These are phyloP conservation scores for Lecanicillium sp. DNA, from an alignment of 2,329 filamentous ascomycete species.

Conservation along the genomic window DNA sequence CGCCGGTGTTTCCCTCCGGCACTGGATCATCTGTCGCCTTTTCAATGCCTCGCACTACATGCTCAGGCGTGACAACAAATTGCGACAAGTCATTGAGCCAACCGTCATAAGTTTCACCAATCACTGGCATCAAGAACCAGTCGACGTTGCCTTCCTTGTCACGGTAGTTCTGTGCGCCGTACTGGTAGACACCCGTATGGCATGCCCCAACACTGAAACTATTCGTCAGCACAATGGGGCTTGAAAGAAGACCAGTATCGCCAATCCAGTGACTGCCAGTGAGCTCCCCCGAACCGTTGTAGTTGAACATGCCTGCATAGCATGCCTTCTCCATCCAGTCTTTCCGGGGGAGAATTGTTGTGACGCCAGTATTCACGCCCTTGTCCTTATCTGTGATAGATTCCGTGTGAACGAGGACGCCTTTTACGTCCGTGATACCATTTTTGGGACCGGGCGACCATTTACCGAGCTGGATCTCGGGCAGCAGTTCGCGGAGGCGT, in stretches of 20 bases:
- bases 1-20: conserved; percentile 53
- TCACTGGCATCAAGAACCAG: conserved; percentile 49
- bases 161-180: conserved; percentile 39
- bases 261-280: conserved; percentile 53
- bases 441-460: conserved; percentile 37
- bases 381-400: conserved; percentile 28
- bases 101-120: conserved; percentile 55
- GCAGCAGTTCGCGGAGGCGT: conserved; percentile 34
- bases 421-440: conserved; percentile 39
- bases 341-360: conserved; percentile 37
- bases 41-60: conserved; percentile 48
- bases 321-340: conserved; percentile 37
- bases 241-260: conserved; percentile 49
- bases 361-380: conserved; percentile 38
- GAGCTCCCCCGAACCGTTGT: conserved; percentile 56
- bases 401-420: conserved; percentile 37
- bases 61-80: conserved; percentile 44
- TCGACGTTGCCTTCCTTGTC: conserved; percentile 35
- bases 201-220: conserved; percentile 49
- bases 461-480: conserved; percentile 33
- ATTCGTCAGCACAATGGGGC: conserved; percentile 52
- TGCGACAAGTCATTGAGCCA: conserved; percentile 48
- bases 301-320: conserved; percentile 43
- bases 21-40: conserved; percentile 43
- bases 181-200: conserved; percentile 50